A percentile compares a stretch with the other conserved stretches of the same genome.
These are phyloP conservation scores for Bassia scoparia DNA, from an alignment of 148 eudicot species.

Conservation along the genomic window DNA sequence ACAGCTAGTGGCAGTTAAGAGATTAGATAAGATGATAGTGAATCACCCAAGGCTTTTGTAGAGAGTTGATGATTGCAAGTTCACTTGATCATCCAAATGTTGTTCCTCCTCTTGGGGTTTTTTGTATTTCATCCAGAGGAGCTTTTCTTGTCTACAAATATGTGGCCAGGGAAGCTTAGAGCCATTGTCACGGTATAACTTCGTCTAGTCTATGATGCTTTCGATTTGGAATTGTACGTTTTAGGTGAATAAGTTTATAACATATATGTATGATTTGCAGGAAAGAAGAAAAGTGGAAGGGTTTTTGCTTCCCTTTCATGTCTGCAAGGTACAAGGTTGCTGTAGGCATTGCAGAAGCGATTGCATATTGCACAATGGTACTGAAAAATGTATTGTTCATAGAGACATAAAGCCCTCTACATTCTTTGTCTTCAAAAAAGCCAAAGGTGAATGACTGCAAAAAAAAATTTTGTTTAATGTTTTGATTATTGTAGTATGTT, in stretches of 20 bases:
- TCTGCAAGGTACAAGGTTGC: conserved; percentile 87
- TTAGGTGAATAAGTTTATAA: conserved; percentile 12
- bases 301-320: conserved; percentile 72
- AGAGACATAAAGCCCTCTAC: conserved; percentile 97
- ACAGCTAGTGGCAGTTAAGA: conserved; percentile 82
- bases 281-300: conserved; percentile 59
- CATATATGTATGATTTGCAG: conserved; percentile 34
- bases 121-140: conserved; percentile 88
- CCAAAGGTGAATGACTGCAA: conserved; percentile 63
- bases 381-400: conserved; percentile 94
- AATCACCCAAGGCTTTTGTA: conserved; percentile 81
- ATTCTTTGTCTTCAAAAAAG: conserved; percentile 84
- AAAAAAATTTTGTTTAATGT: conserved; percentile 6
- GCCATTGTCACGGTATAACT: conserved; percentile 73
- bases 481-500: neutral
- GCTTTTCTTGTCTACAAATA: conserved; percentile 93
- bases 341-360: conserved; percentile 78
- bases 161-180: conserved; percentile 96
- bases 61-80: conserved; percentile 94
- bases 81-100: conserved; percentile 75
- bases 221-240: neutral
- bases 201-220: conserved; percentile 11
- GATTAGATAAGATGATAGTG: conserved; percentile 86
- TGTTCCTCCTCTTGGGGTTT: conserved; percentile 92
- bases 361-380: conserved; percentile 86